Percentiles rank a stretch among this genome's conserved stretches.
Evolutionary conservation across 768 basidiomycete species (phyloP).

Genomic region (Boletus subparvulus): DNA sequence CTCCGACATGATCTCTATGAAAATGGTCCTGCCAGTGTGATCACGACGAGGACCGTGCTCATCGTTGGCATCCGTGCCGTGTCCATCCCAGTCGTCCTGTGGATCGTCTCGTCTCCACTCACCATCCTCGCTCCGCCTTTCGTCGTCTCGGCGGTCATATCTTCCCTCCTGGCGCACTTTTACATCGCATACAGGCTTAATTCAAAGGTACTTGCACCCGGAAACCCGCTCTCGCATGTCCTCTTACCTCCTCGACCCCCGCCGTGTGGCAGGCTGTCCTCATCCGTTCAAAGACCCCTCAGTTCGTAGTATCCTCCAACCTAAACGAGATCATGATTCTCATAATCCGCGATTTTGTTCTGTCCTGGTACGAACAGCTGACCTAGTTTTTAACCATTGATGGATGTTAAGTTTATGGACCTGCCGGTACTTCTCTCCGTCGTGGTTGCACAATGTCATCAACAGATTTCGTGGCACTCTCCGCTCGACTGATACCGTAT

Average conservation of each 20-base stretch:
- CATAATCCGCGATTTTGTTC: conserved; percentile 83
- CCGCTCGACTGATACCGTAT: conserved; percentile 44
- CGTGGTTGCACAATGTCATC: conserved; percentile 11
- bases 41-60: conserved; percentile 52
- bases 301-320: conserved; percentile 65
- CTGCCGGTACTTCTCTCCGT: neutral
- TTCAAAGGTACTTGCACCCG: conserved; percentile 32
- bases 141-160: conserved; percentile 45
- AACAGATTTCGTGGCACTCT: conserved; percentile 39
- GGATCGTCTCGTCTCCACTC: conserved; percentile 65
- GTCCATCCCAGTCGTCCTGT: conserved; percentile 52
- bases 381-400: neutral
- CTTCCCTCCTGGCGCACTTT: conserved; percentile 54
- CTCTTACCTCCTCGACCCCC: conserved; percentile 84
- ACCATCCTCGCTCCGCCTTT: conserved; percentile 61
- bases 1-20: conserved; percentile 14
- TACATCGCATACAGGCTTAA: conserved; percentile 62
- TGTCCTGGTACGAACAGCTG: conserved; percentile 70
- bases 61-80: conserved; percentile 58
- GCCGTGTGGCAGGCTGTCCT: conserved; percentile 93
- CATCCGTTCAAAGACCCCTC: conserved; percentile 72
- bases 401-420: neutral
- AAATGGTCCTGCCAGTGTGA: conserved; percentile 38
- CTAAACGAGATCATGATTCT: conserved; percentile 80
- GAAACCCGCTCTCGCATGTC: conserved; percentile 50